A percentile compares a stretch with the other conserved stretches of the same genome.
These are phyloP conservation scores for Pythium sukuiense DNA, from an alignment of 352 stramenopile genomes.

Conservation along the genomic window DNA sequence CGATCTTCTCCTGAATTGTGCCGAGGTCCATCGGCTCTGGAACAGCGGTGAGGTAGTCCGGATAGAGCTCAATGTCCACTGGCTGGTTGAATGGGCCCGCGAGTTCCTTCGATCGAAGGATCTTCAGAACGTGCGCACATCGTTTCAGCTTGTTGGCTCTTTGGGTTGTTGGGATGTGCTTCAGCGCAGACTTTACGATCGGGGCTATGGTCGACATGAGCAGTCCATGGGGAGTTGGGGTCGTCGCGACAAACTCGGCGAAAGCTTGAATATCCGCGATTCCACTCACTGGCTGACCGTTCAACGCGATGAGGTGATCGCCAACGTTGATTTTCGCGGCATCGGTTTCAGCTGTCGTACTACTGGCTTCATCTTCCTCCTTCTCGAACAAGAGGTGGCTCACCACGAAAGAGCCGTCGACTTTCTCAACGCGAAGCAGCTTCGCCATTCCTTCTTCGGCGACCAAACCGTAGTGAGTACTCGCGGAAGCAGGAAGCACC, in stretches of 20 bases:
- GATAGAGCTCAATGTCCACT: slow-evolving; percentile 81
- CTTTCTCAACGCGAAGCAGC: slow-evolving; percentile 24
- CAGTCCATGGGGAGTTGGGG: slow-evolving; percentile 47
- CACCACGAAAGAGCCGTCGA: slow-evolving; percentile 51
- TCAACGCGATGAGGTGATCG: slow-evolving; percentile 24
- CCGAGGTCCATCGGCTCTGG: slow-evolving; percentile 79
- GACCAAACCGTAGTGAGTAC: slow-evolving; percentile 45
- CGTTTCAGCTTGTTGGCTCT: slow-evolving; percentile 61
- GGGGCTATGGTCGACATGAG: slow-evolving; percentile 51
- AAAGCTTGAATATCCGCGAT: slow-evolving; percentile 8
- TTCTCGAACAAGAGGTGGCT: slow-evolving; percentile 16
- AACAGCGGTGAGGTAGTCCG: slow-evolving; percentile 80
- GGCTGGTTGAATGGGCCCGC: slow-evolving; percentile 80
- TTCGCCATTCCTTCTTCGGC: slow-evolving; percentile 33
- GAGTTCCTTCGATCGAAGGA: slow-evolving; percentile 79
- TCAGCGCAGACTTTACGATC: slow-evolving; percentile 41
- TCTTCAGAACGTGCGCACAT: slow-evolving; percentile 72
- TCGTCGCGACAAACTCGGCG: background rate
- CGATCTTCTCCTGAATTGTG: slow-evolving; percentile 81
- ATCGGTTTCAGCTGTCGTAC: slow-evolving; percentile 5
- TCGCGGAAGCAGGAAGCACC: background rate
- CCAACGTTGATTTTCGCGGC: slow-evolving; percentile 19
- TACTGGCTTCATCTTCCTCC: background rate
- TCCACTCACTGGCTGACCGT: slow-evolving; percentile 11
- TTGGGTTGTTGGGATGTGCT: slow-evolving; percentile 61